phyloP scores from a whole-genome alignment of 768 basidiomycete species.

The Boletus reticuloceps region DNA sequence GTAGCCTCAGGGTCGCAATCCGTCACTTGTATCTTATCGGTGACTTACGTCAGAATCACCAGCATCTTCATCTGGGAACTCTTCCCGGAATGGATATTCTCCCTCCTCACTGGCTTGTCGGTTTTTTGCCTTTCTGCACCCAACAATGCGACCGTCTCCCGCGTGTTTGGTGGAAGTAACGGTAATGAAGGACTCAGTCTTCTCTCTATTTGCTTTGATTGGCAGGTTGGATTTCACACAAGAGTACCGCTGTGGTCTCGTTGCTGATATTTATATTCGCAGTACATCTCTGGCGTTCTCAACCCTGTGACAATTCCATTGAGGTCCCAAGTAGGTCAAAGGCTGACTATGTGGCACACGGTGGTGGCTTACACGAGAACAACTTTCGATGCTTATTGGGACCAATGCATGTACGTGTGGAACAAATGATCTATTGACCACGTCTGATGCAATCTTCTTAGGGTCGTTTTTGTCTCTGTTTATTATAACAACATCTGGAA shows the following conservation, averaged over 20 bases:
- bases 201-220: constrained; percentile 59
- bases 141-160: no score
- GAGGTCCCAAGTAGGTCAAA: constrained; percentile 39
- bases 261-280: neutral
- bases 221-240: constrained; percentile 44
- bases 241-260: neutral
- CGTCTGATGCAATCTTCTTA: constrained; percentile 5
- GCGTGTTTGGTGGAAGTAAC: no score
- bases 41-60: constrained; percentile 1
- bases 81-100: no score
- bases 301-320: constrained; percentile 57
- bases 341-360: neutral
- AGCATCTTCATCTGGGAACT: constrained; percentile 35
- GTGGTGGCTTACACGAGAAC: neutral
- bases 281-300: constrained; percentile 25
- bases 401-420: constrained; percentile 45
- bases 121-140: no score
- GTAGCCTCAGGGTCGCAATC: constrained; percentile 37
- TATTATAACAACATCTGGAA: constrained; percentile 59
- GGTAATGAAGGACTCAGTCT: constrained; percentile 64
- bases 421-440: neutral
- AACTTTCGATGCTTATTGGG: constrained; percentile 49
- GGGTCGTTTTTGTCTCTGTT: constrained; percentile 33
- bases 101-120: no score
- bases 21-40: constrained; percentile 3